Base-by-base conservation (phyloP, 2,329 filamentous ascomycete species). In the Cladosporium oxysporum region DNA sequence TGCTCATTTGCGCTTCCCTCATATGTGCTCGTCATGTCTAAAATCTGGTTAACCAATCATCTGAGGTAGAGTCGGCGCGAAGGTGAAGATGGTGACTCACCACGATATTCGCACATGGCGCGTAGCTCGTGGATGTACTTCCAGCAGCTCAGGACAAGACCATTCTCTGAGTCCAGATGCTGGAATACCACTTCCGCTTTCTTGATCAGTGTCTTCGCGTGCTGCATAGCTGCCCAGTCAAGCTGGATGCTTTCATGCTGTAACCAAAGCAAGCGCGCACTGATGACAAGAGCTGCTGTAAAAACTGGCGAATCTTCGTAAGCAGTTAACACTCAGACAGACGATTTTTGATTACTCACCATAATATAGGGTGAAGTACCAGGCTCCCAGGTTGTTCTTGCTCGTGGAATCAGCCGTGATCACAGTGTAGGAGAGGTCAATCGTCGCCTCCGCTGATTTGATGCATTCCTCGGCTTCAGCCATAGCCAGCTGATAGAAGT, bases 351-450 rank as follows among this genome's bases (percentile, higher is more conserved):
- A 10, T 11, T 26, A 72, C 66, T 69, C 75, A 70, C 71, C 65
- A 66, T 80, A 81, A 65, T 80, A 80, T 10, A 80, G 69, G 23
- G 75, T 74, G 66, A 79, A 81, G 77, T 78, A 80, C 78, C 79
- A 80, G 6, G 78, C 78, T 2, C 78, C 79, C 3, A 80, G 71
- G 2, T 77, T 67, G 28, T 72, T 67, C 26, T 67, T 58, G 21
- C 64, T 66, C 62, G 67, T 60, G n/a, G 65, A 66, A 1, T 67
- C 66, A 3, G 69, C 68, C 33, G 62, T 58, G 2, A 77, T 66
- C 52, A 76, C 73, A 10, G 66, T 67, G 57, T 71, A 66, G 28
- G 76, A 71, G 23, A 77, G 72, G 26, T 74, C 70, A 50, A 81
- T 76, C 14, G 79, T 79, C 31, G 72, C 69, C 50, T 74, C 73